A percentile compares a stretch with the other conserved stretches of the same genome.
phyloP scores from a whole-genome alignment of 2,329 filamentous ascomycete species.

The Arthrobotrys iridis region DNA sequence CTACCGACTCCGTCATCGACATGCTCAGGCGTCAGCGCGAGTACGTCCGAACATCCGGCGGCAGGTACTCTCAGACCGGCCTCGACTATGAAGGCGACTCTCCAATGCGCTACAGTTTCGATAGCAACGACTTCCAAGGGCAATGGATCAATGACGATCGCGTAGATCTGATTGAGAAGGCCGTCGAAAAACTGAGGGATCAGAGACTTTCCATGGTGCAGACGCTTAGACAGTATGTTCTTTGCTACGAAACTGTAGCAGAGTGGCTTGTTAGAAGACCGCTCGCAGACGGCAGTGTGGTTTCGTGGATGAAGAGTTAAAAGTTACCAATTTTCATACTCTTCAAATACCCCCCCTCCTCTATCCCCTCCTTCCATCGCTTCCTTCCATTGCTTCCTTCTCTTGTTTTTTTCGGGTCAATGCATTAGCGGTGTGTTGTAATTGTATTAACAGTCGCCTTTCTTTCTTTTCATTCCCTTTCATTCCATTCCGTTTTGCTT shows the following conservation, averaged over 20 bases:
- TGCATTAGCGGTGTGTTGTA: conserved; percentile 50
- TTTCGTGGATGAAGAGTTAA: conserved; percentile 45
- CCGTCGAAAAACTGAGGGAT: conserved; percentile 87
- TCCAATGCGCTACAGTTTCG: conserved; percentile 43
- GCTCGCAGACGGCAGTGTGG: conserved; percentile 29
- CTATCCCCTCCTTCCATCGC: not conserved
- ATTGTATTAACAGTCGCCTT: conserved; percentile 35
- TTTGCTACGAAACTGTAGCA: conserved; percentile 93
- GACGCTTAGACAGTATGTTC: conserved; percentile 88
- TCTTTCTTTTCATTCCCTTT: conserved; percentile 1
- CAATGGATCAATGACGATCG: conserved; percentile 76
- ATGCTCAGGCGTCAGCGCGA: conserved; percentile 86
- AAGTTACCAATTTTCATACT: not conserved
- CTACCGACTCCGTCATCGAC: conserved; percentile 93
- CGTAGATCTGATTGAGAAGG: conserved; percentile 82
- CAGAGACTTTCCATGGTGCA: conserved; percentile 98
- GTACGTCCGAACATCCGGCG: conserved; percentile 42
- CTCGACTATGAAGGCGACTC: conserved; percentile 59
- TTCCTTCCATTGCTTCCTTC: not conserved
- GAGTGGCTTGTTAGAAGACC: conserved; percentile 75
- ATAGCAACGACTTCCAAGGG: conserved; percentile 63
- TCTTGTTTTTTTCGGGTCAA: not conserved
- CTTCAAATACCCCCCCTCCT: not conserved
- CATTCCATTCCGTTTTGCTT: not conserved
- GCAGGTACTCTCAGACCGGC: conserved; percentile 52